Percentiles rank a stretch among this genome's conserved stretches.
These are phyloP conservation scores for Cryptococcus maquisensis DNA, from an alignment of 1,284 basidiomycete genomes.

Conservation along the genomic window DNA sequence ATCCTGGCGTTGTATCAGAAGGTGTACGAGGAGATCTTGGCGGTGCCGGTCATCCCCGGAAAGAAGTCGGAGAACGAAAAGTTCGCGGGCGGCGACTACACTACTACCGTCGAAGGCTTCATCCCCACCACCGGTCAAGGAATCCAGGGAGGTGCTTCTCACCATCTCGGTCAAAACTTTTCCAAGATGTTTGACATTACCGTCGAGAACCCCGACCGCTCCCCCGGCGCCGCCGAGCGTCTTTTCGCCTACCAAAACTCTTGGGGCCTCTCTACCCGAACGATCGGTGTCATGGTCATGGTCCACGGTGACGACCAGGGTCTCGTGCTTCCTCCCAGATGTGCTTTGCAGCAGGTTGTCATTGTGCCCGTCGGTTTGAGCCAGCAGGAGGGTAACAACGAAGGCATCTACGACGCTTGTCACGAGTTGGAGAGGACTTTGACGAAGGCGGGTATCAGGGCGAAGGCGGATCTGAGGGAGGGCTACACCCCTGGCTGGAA, in stretches of 20 bases:
- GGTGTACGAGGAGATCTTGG: slow-evolving; percentile 96
- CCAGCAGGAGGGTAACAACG: slow-evolving; percentile 56
- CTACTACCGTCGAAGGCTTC: slow-evolving; percentile 97
- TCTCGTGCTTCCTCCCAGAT: slow-evolving; percentile 88
- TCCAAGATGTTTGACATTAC: slow-evolving; percentile 98
- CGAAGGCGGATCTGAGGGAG: slow-evolving; percentile 87
- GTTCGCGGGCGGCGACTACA: slow-evolving; percentile 97
- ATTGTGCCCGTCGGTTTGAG: slow-evolving; percentile 86
- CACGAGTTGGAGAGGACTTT: slow-evolving; percentile 67
- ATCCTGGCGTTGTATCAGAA: slow-evolving; percentile 95
- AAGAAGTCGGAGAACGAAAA: slow-evolving; percentile 99
- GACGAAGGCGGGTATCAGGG: slow-evolving; percentile 69
- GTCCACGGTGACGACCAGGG: slow-evolving; percentile 98
- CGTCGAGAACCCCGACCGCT: slow-evolving; percentile 79
- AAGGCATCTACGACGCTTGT: slow-evolving; percentile 71
- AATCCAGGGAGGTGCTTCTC: slow-evolving; percentile 96
- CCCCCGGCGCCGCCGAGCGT: slow-evolving; percentile 8
- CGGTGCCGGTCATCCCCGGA: slow-evolving; percentile 94
- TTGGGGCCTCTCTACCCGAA: slow-evolving; percentile 92
- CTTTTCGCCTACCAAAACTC: slow-evolving; percentile 95
- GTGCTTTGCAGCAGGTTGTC: slow-evolving; percentile 86
- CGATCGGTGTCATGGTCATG: slow-evolving; percentile 99
- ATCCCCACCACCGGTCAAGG: slow-evolving; percentile 95
- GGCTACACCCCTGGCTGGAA: slow-evolving; percentile 98
- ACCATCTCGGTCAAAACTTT: slow-evolving; percentile 98